Evolutionary conservation across 495 filamentous ascomycete species (phyloP).

Genomic region (Xylaria grammica): DNA sequence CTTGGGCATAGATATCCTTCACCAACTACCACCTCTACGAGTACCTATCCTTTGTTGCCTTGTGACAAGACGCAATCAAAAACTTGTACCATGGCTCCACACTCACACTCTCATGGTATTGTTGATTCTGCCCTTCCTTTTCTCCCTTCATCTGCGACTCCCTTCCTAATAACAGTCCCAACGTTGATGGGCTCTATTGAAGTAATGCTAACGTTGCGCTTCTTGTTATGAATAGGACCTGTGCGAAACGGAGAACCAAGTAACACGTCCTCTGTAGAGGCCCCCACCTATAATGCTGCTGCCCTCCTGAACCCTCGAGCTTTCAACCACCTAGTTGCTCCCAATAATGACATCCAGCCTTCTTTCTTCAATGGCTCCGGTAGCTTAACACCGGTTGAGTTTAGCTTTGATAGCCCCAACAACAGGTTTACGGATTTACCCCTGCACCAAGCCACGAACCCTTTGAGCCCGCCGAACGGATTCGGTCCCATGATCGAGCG

Average conservation of each 20-base stretch:
- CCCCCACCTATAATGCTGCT: constrained; percentile 40
- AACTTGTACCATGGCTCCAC: constrained; percentile 13
- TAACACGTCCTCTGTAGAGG: not conserved
- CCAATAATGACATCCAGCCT: constrained; percentile 21
- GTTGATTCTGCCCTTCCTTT: constrained; percentile 20
- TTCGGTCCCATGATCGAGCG: constrained; percentile 64
- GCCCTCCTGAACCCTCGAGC: constrained; percentile 46
- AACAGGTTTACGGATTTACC: constrained; percentile 21
- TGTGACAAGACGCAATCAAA: constrained; percentile 5
- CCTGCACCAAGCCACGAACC: constrained; percentile 15
- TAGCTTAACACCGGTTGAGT: constrained; percentile 32
- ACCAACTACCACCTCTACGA: constrained; percentile 1
- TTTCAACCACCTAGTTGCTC: constrained; percentile 18
- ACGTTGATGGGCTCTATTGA: not conserved
- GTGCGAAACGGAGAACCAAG: constrained; percentile 30
- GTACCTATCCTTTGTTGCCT: constrained; percentile 12
- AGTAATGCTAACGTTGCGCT: not conserved
- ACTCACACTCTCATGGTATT: constrained; percentile 21
- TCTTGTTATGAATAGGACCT: constrained; percentile 21
- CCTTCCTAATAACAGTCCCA: not conserved
- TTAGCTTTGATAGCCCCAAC: constrained; percentile 51
- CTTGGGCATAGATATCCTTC: not conserved
- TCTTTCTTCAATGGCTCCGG: constrained; percentile 23
- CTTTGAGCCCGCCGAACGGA: constrained; percentile 32
- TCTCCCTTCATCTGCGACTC: not conserved